Percentiles rank a stretch among this genome's conserved stretches.
These are phyloP conservation scores for Austroboletus novae-zelandiae DNA, from an alignment of 1,284 basidiomycete genomes.

Conservation along the genomic window DNA sequence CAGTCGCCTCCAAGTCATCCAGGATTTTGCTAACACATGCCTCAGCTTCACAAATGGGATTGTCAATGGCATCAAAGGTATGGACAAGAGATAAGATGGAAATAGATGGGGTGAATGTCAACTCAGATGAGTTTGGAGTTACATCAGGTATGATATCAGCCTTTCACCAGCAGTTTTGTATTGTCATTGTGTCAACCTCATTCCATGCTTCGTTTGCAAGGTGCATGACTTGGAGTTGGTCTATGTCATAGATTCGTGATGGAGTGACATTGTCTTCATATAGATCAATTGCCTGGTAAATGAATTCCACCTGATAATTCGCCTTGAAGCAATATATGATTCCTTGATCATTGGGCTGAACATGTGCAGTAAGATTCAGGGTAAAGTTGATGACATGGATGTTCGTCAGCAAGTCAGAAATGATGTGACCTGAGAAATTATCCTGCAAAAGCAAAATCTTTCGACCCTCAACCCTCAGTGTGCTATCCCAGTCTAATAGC, in stretches of 20 bases:
- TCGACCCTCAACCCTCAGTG: neutral
- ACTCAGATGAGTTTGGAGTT: neutral
- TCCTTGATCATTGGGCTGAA: constrained; percentile 3
- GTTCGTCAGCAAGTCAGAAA: neutral
- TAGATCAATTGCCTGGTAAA: neutral
- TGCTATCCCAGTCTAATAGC: constrained; percentile 1
- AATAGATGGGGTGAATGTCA: neutral
- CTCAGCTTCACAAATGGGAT: neutral
- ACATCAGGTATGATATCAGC: constrained; percentile 3
- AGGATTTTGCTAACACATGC: neutral
- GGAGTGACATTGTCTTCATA: constrained; percentile 30
- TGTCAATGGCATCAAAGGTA: neutral
- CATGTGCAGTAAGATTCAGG: neutral
- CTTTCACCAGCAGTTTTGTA: constrained; percentile 11
- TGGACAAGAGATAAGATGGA: neutral
- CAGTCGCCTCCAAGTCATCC: neutral
- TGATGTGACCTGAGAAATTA: constrained; percentile 1
- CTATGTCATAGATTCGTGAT: constrained; percentile 32
- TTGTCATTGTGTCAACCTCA: constrained; percentile 1
- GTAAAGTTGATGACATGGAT: neutral
- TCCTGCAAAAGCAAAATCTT: constrained; percentile 8
- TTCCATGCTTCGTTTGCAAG: constrained; percentile 18
- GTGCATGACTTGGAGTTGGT: constrained; percentile 34
- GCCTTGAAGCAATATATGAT: constrained; percentile 5
- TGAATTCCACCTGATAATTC: neutral